Conservation (phyloP, 73 alveolate genomes). For the Diophrys sp. region DNA sequence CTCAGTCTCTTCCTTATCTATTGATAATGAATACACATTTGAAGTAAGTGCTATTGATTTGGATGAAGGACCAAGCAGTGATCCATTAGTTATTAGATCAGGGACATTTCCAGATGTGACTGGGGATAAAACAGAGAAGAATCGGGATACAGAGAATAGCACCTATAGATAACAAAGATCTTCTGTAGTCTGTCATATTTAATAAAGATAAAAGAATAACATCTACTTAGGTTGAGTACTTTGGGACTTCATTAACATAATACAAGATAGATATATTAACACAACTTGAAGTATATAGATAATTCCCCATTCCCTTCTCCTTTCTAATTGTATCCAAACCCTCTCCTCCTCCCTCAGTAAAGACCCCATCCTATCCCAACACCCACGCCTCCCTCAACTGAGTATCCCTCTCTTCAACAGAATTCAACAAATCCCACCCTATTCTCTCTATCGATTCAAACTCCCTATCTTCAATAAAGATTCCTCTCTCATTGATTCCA, state of each 20-base stretch:
- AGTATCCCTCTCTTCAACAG: slow-evolving; percentile 64
- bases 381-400: slow-evolving; percentile 48
- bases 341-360: slow-evolving; percentile 62
- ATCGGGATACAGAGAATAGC: slow-evolving; percentile 61
- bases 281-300: slow-evolving; percentile 63
- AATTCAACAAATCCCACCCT: slow-evolving; percentile 48
- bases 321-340: slow-evolving; percentile 52
- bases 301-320: slow-evolving; percentile 36
- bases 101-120: slow-evolving; percentile 61
- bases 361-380: slow-evolving; percentile 21
- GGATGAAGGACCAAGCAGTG: slow-evolving; percentile 35
- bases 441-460: slow-evolving; percentile 44
- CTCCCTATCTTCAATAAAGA: slow-evolving; percentile 12
- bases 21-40: slow-evolving; percentile 47
- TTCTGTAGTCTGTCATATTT: slow-evolving; percentile 35
- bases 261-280: slow-evolving; percentile 47
- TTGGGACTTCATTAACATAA: slow-evolving; percentile 35
- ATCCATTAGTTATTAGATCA: slow-evolving; percentile 39
- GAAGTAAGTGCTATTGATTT: slow-evolving; percentile 55
- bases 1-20: slow-evolving; percentile 23
- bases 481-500: slow-evolving; percentile 17
- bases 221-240: slow-evolving; percentile 41
- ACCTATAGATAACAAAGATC: slow-evolving; percentile 54
- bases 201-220: slow-evolving; percentile 16
- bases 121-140: slow-evolving; percentile 48